These are phyloP conservation scores for Eutrema salsugineum DNA, from an alignment of 441 rosid genomes.

Conservation along the genomic window DNA sequence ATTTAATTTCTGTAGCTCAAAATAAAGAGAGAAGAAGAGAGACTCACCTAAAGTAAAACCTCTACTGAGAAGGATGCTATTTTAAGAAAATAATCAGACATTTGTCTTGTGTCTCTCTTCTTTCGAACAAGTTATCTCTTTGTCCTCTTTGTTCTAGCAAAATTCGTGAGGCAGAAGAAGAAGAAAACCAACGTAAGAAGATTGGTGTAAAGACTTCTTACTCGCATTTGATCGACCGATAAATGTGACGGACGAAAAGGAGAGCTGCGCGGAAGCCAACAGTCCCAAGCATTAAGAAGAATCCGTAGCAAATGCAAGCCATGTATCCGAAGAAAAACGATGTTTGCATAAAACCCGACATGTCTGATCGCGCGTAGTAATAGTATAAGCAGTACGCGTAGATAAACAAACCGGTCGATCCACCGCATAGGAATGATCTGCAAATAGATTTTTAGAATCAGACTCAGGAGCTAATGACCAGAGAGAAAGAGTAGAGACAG, in stretches of 20 bases:
- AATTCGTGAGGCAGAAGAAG: conserved; percentile 27
- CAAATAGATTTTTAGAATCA: neutral
- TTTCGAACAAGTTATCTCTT: conserved; percentile 27
- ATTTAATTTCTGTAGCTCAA: conserved; percentile 14
- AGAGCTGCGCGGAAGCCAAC: conserved; percentile 51
- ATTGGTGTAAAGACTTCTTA: conserved; percentile 18
- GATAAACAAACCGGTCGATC: conserved; percentile 47
- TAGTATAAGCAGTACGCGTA: conserved; percentile 55
- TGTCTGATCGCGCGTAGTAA: conserved; percentile 47
- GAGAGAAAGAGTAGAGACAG: neutral
- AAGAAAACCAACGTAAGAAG: neutral
- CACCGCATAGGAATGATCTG: conserved; percentile 51
- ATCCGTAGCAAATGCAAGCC: conserved; percentile 60
- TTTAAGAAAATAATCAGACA: conserved; percentile 11
- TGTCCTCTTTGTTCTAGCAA: conserved; percentile 26
- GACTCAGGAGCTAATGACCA: neutral
- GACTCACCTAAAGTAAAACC: conserved; percentile 3
- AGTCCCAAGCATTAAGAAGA: conserved; percentile 55
- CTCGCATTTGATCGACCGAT: conserved; percentile 54
- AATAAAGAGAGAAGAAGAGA: conserved; percentile 25
- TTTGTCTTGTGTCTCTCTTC: conserved; percentile 24
- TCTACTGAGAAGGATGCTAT: conserved; percentile 10
- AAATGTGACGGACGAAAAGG: conserved; percentile 51
- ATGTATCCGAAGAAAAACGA: conserved; percentile 56
- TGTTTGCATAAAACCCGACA: conserved; percentile 58